Evolutionary conservation across 345 rosid species (phyloP).

Genomic region (Mangifera indica): DNA sequence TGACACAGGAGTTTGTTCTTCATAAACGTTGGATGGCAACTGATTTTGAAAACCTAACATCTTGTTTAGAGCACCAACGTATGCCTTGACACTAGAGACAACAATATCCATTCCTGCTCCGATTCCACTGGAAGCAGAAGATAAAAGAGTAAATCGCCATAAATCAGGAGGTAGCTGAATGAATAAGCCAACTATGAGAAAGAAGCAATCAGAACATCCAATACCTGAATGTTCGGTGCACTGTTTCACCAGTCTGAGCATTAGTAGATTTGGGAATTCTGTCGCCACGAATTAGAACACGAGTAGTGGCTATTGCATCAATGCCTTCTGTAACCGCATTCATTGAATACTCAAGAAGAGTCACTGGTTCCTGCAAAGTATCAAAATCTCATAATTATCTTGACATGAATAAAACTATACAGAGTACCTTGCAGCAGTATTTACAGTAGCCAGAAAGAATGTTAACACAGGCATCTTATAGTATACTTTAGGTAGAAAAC

Average conservation of each 20-base stretch:
- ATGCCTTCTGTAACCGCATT: constrained; percentile 89
- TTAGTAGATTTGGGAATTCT: constrained; percentile 40
- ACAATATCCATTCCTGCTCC: constrained; percentile 89
- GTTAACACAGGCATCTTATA: no score
- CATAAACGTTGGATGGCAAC: constrained; percentile 26
- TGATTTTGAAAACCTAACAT: constrained; percentile 63
- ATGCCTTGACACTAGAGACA: constrained; percentile 92
- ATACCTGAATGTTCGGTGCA: constrained; percentile 76
- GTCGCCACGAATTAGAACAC: constrained; percentile 78
- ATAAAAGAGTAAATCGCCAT: background rate
- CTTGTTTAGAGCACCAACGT: constrained; percentile 80
- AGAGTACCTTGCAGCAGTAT: no score
- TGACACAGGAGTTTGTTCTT: constrained; percentile 31
- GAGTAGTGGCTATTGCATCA: constrained; percentile 93
- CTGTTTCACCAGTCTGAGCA: constrained; percentile 58
- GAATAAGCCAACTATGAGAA: background rate
- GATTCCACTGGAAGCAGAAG: constrained; percentile 51
- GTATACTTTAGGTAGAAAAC: background rate
- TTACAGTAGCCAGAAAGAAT: background rate
- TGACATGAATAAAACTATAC: background rate
- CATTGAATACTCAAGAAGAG: constrained; percentile 86
- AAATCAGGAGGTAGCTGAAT: background rate
- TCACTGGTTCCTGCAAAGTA: constrained; percentile 54
- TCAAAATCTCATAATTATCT: no score
- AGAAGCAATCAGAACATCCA: background rate